Base-by-base conservation (phyloP, 257 asterid species). In the Salvia miltiorrhiza region DNA sequence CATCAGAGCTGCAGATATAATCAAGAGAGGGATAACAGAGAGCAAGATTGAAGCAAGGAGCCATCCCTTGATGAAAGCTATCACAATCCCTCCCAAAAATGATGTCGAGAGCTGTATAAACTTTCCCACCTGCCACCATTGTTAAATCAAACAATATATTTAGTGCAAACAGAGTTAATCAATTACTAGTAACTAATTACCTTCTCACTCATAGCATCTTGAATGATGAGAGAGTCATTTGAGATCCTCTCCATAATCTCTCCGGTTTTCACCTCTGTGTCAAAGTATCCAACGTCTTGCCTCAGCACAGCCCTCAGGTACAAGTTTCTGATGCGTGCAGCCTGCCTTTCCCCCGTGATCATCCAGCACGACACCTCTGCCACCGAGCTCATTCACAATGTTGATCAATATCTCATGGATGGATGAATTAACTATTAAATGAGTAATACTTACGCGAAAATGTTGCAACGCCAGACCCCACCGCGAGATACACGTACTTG, bases 291-390 rank as follows among this genome's bases (percentile, higher is more conserved):
- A 30, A 87, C 70, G 66, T 87, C 94, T 71, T 87, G 94, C 61
- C 90, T 77, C 61, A 87, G 45, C 21, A 87, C 57, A 3, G 88
- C 74, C 77, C 64, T 63, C 28, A 87, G 74, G 56, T 84, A 83
- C 10, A 83, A 49, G 41, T 78, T 79, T 68, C 94, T 81, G n/a
- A 87, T 84, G 45, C 87, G 75, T 7, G 76, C 85, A 11, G 87
- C 88, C 74, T 87, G 94, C 47, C 94, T 81, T 66, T 87, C 94
- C 0, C 90, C 94, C 0, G 90, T 87, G 76, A 83, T 70, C 81
- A 78, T 85, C 94, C 94, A 87, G 73, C 94, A 87, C 12, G 87
- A 39, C 59, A 87, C 83, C 84, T 87, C 94, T 87, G 79, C 57
- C 30, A 26, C 30, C 30, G 30, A 26, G 30, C 30, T 26, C 30